Evolutionary conservation across 495 filamentous ascomycete species (phyloP), one percentile per base, ranked within the genome.

Genomic region (Podospora fimiseda): DNA sequence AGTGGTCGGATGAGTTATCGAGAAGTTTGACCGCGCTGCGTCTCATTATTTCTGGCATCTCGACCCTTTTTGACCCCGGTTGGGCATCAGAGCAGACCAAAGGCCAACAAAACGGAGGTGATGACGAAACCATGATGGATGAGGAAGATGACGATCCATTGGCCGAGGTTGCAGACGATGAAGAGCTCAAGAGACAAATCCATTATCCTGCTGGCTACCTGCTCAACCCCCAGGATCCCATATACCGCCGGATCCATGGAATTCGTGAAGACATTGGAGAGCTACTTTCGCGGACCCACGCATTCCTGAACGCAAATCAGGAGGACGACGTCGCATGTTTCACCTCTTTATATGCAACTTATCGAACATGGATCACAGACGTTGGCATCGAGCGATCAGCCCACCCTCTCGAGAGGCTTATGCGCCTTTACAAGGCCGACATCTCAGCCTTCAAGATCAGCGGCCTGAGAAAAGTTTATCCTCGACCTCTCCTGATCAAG

Each of bases 261-360:
- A 77, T 95, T 52, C 85, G 93, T 22, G 85, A 91, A 50, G 76
- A 81, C 38, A 78, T 89, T 27, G 93, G 93, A n/a, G 76, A 78
- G 60, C 76, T 88, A 11, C 74, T 97, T 37, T 92, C 95, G 52
- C 75, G 77, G 27, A 89, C 92, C 1, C 93, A 99, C 63, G 70
- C 77, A 7, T 97, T 95, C 74, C 68, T 99, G 50, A 84, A 77
- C 9, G 74, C 82, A 41, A 86, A 90, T 47, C 91, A 96, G 65
- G 86, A 96, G 65, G 93, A 99, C 64, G 93, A 97, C 62, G 93
- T 99, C 9, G 80, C 88, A 2, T 96, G 90, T 70, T 99, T 97
- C 69, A 94, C 87, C 27, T 81, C 90, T 20, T 66, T 99, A 9
- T 99, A 96, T 66, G 88, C 83, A 20, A 86, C 93, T 1, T 99